These are phyloP conservation scores for Diaporthe eres DNA, from an alignment of 2,329 filamentous ascomycete species.

Conservation along the genomic window DNA sequence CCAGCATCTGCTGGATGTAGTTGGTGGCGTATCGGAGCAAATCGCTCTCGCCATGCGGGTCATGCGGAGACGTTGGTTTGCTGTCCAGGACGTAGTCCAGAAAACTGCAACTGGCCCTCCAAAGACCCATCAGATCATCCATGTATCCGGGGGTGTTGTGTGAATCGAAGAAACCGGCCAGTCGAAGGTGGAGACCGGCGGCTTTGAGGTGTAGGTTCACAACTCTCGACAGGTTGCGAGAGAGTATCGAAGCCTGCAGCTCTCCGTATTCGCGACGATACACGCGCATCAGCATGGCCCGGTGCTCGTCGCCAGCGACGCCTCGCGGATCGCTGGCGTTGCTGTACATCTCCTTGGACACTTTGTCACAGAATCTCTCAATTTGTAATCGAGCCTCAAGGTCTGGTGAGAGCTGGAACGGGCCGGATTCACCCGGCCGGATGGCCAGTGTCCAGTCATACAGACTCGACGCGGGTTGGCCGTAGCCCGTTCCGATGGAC, in stretches of 20 bases:
- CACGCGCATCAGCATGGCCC: slow-evolving; percentile 76
- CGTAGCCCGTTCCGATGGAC: slow-evolving; percentile 85
- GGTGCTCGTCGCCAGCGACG: slow-evolving; percentile 76
- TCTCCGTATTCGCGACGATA: slow-evolving; percentile 76
- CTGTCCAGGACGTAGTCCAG: slow-evolving; percentile 75
- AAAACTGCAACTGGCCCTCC: slow-evolving; percentile 79
- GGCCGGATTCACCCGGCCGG: slow-evolving; percentile 71
- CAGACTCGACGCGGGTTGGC: slow-evolving; percentile 82
- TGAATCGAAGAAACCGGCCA: slow-evolving; percentile 86
- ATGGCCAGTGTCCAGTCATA: slow-evolving; percentile 82
- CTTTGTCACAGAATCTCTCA: slow-evolving; percentile 82
- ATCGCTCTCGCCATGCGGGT: slow-evolving; percentile 62
- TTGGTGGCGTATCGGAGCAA: slow-evolving; percentile 78
- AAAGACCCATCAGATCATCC: slow-evolving; percentile 82
- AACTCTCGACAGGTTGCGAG: slow-evolving; percentile 70
- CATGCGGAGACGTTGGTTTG: slow-evolving; percentile 58
- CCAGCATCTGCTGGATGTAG: slow-evolving; percentile 87
- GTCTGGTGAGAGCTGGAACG: slow-evolving; percentile 71
- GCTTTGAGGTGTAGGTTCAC: slow-evolving; percentile 79
- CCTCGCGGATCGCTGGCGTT: slow-evolving; percentile 81
- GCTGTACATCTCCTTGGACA: slow-evolving; percentile 84
- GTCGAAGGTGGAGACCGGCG: slow-evolving; percentile 80
- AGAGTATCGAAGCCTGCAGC: slow-evolving; percentile 72
- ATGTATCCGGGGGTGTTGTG: slow-evolving; percentile 79
- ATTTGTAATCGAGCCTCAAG: slow-evolving; percentile 79